Percentiles rank a stretch among this genome's conserved stretches.
Evolutionary conservation across 2,329 filamentous ascomycete species (phyloP).

Genomic region (Fusarium foetens): DNA sequence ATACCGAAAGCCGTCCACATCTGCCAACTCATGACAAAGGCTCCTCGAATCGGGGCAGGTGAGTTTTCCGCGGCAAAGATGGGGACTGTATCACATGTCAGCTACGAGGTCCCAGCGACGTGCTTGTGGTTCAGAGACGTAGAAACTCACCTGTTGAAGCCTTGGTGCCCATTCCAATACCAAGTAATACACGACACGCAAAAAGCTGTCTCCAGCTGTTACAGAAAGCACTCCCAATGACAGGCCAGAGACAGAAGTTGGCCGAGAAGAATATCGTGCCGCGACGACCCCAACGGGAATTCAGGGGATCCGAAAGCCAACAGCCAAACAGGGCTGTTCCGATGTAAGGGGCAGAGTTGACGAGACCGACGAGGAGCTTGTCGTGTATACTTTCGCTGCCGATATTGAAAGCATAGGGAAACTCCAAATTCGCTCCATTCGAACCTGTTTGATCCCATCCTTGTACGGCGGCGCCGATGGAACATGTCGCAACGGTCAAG

Average conservation of each 20-base stretch:
- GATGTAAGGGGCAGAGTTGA: constrained; percentile 69
- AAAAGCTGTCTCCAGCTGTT: constrained; percentile 79
- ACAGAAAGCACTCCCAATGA: constrained; percentile 76
- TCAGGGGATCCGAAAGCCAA: constrained; percentile 74
- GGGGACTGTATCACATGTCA: constrained; percentile 65
- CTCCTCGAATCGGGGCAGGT: constrained; percentile 75
- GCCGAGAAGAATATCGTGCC: constrained; percentile 77
- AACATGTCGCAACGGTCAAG: constrained; percentile 74
- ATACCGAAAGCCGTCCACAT: too few relatives aligned
- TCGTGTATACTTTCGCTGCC: constrained; percentile 49
- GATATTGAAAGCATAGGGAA: constrained; percentile 63
- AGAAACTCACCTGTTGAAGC: constrained; percentile 63
- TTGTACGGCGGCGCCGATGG: constrained; percentile 75
- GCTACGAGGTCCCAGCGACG: background rate
- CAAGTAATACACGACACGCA: constrained; percentile 75
- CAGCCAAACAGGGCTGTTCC: constrained; percentile 63
- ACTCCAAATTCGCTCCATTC: constrained; percentile 72
- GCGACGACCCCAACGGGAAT: constrained; percentile 56
- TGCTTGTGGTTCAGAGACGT: background rate
- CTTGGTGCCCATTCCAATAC: constrained; percentile 81
- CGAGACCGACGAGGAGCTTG: constrained; percentile 69
- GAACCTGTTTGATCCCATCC: constrained; percentile 75
- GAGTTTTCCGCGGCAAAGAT: constrained; percentile 81
- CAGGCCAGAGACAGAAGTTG: constrained; percentile 75
- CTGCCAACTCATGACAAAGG: constrained; percentile 85